These are phyloP conservation scores for Coemansia sp. DNA, from an alignment of 192 early-diverging fungal genomes.

Conservation along the genomic window DNA sequence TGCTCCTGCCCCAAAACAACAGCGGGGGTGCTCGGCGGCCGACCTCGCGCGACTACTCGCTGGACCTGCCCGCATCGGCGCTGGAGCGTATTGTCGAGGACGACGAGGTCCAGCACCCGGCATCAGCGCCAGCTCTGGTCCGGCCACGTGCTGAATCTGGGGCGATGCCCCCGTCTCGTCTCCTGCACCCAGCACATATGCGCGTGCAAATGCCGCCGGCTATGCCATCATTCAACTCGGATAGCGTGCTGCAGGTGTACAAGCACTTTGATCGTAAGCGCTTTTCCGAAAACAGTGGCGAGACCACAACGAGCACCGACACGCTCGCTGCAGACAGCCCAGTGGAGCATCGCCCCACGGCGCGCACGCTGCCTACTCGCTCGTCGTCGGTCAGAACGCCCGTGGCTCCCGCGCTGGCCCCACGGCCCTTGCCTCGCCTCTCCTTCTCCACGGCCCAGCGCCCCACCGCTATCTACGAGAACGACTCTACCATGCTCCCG, in stretches of 20 bases:
- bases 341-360: not conserved
- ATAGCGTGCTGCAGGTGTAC: constrained; percentile 12
- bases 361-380: not conserved
- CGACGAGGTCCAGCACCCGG: constrained; percentile 35
- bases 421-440: constrained; percentile 12
- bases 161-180: not conserved
- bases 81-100: constrained; percentile 44
- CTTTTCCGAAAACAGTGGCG: constrained; percentile 55
- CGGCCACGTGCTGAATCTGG: not conserved
- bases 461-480: constrained; percentile 27
- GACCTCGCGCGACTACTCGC: constrained; percentile 3
- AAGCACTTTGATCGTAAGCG: constrained; percentile 22
- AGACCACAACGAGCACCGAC: constrained; percentile 32
- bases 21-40: constrained; percentile 9
- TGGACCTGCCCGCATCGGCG: not conserved
- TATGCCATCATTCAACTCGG: constrained; percentile 2
- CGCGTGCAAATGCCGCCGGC: not conserved
- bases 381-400: constrained; percentile 1
- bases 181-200: not conserved
- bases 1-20: constrained; percentile 16
- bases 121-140: not conserved
- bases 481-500: constrained; percentile 9
- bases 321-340: constrained; percentile 2
- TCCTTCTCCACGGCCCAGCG: constrained; percentile 17
- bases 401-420: not conserved